Conservation (phyloP, 495 filamentous ascomycete species). For the Apodospora peruviana region DNA sequence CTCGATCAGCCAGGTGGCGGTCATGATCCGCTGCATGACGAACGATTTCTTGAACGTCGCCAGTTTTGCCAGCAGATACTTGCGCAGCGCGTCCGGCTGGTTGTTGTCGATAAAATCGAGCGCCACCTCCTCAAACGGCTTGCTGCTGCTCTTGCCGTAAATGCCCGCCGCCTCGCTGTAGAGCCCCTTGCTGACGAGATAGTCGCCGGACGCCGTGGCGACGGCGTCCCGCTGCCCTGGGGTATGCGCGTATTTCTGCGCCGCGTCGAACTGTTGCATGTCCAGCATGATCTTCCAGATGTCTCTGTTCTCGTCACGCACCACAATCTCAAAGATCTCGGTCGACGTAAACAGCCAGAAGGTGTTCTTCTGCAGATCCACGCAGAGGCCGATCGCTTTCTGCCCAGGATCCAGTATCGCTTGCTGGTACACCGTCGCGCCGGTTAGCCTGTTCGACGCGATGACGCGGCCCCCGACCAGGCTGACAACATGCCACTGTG, state of each 20-base stretch:
- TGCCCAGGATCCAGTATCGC: slow-evolving; percentile 76
- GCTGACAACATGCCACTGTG: slow-evolving; percentile 88
- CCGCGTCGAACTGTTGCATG: slow-evolving; percentile 79
- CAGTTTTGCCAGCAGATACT: slow-evolving; percentile 83
- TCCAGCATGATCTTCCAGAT: slow-evolving; percentile 89
- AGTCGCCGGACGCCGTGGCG: slow-evolving; percentile 83
- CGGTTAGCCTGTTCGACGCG: slow-evolving; percentile 78
- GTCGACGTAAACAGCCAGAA: slow-evolving; percentile 91
- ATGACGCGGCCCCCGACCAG: slow-evolving; percentile 77
- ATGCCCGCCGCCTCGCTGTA: slow-evolving; percentile 81
- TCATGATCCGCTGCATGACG: slow-evolving; percentile 90
- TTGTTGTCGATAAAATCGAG: slow-evolving; percentile 82
- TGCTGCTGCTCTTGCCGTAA: slow-evolving; percentile 92
- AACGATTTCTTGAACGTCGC: slow-evolving; percentile 73
- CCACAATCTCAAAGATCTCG: slow-evolving; percentile 90
- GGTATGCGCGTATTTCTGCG: slow-evolving; percentile 70
- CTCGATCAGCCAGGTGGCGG: slow-evolving; percentile 91
- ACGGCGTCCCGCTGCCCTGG: slow-evolving; percentile 80
- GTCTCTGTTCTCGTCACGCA: slow-evolving; percentile 84
- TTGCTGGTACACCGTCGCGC: slow-evolving; percentile 79
- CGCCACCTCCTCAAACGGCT: slow-evolving; percentile 93
- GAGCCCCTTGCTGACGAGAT: slow-evolving; percentile 69
- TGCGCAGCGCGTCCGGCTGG: slow-evolving; percentile 86
- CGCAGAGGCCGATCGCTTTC: slow-evolving; percentile 69
- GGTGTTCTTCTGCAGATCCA: slow-evolving; percentile 87